These are phyloP conservation scores for Nepenthes mirabilis DNA, from an alignment of 148 eudicot species.

Conservation along the genomic window DNA sequence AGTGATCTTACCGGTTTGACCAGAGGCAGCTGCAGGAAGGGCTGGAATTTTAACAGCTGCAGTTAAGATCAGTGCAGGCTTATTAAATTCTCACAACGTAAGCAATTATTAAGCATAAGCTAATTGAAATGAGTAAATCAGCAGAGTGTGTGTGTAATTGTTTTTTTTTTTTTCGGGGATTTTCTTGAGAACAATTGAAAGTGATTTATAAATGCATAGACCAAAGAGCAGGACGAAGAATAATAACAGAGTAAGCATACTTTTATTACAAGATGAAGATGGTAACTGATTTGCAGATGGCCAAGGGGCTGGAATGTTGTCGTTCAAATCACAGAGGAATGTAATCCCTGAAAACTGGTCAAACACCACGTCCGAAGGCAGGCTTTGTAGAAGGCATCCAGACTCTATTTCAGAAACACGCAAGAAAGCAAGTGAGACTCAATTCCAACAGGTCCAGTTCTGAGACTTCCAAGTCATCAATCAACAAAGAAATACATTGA, in stretches of 20 bases:
- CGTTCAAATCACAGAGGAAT: slow-evolving; percentile 92
- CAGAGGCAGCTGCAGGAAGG: slow-evolving; percentile 92
- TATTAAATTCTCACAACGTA: not conserved
- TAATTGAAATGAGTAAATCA: not conserved
- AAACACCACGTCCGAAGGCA: slow-evolving; percentile 78
- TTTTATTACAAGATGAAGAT: slow-evolving; percentile 71
- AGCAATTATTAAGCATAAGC: not conserved
- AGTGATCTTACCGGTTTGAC: slow-evolving; percentile 47
- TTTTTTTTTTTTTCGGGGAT: not conserved
- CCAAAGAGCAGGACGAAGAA: not conserved
- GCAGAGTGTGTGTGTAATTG: too few relatives aligned
- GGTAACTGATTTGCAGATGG: slow-evolving; percentile 65
- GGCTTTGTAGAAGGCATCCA: slow-evolving; percentile 93
- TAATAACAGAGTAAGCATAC: slow-evolving; percentile 28
- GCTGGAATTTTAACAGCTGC: slow-evolving; percentile 78
- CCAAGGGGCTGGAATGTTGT: slow-evolving; percentile 97
- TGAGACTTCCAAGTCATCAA: too few relatives aligned
- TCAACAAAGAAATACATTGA: too few relatives aligned
- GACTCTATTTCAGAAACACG: slow-evolving; percentile 28
- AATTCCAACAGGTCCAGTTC: too few relatives aligned
- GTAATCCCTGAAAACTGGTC: slow-evolving; percentile 63
- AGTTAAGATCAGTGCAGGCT: slow-evolving; percentile 7
- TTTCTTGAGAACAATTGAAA: not conserved
- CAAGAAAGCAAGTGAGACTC: not conserved
- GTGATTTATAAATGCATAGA: not conserved